phyloP scores from a whole-genome alignment of 2,329 filamentous ascomycete species.

The Hypoxylon sp. region DNA sequence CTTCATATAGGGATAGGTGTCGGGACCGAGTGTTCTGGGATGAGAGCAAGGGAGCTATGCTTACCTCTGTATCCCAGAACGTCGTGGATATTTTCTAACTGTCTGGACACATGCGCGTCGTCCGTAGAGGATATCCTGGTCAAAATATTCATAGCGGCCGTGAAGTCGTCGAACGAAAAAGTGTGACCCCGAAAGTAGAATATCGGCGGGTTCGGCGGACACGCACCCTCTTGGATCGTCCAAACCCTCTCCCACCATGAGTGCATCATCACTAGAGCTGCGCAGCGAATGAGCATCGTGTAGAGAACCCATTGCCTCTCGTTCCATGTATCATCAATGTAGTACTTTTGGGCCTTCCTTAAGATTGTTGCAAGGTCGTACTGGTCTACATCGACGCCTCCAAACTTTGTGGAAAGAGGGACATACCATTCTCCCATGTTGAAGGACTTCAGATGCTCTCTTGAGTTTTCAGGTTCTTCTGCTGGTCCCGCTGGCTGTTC shows the following conservation, averaged over 20 bases:
- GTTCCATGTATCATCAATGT: neutral
- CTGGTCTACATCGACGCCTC: neutral
- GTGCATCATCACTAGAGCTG: neutral
- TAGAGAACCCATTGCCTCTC: neutral
- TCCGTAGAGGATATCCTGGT: neutral
- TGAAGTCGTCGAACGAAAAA: conserved; percentile 6
- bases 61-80: too few relatives aligned
- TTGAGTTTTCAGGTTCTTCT: too few relatives aligned
- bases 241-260: conserved; percentile 18
- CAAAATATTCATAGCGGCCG: neutral
- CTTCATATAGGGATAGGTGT: too few relatives aligned
- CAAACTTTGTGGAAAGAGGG: neutral
- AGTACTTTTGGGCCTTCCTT: neutral
- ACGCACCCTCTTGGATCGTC: conserved; percentile 17
- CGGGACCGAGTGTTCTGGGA: too few relatives aligned
- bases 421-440: neutral
- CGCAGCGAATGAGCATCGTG: neutral
- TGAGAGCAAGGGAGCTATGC: too few relatives aligned
- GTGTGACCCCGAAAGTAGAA: conserved; percentile 4
- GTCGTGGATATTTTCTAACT: too few relatives aligned
- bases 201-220: neutral
- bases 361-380: conserved; percentile 7
- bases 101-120: too few relatives aligned
- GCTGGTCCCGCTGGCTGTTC: neutral
- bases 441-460: too few relatives aligned